Evolutionary conservation across 1,284 basidiomycete species (phyloP).

Genomic region (Fomitopsis palustris): DNA sequence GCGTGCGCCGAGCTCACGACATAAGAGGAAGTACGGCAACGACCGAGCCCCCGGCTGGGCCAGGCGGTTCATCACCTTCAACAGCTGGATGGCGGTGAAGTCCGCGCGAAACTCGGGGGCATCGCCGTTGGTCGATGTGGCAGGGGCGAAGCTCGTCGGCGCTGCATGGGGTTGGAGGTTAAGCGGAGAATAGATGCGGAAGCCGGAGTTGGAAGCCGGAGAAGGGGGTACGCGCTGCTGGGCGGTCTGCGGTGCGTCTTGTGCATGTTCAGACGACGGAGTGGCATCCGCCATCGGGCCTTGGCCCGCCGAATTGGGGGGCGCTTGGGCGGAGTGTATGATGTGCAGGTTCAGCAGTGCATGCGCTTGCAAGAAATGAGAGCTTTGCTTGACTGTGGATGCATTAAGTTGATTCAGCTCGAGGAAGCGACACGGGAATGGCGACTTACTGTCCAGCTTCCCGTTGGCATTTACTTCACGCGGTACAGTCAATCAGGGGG

Average conservation of each 20-base stretch:
- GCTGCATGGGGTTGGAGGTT: constrained; percentile 37
- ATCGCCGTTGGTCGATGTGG: constrained; percentile 19
- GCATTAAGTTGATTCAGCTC: not conserved
- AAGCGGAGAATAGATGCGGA: constrained; percentile 61
- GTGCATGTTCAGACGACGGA: constrained; percentile 13
- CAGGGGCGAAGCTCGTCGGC: constrained; percentile 19
- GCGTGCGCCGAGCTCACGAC: constrained; percentile 70
- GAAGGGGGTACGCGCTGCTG: constrained; percentile 36
- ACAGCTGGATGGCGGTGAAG: constrained; percentile 68
- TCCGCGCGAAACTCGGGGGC: constrained; percentile 35
- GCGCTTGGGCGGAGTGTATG: constrained; percentile 65
- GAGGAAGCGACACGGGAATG: not conserved
- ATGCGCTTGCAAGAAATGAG: constrained; percentile 76
- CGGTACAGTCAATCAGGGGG: not conserved
- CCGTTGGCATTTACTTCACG: constrained; percentile 32
- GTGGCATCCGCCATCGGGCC: constrained; percentile 10
- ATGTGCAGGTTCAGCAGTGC: constrained; percentile 70
- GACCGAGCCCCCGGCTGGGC: constrained; percentile 56
- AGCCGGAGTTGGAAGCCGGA: constrained; percentile 36
- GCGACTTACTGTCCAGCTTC: constrained; percentile 36
- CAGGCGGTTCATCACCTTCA: constrained; percentile 73
- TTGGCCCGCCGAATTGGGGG: constrained; percentile 20
- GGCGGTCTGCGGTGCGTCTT: constrained; percentile 46
- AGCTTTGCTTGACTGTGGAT: constrained; percentile 60
- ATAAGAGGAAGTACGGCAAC: constrained; percentile 73